phyloP scores from a whole-genome alignment of 2,329 filamentous ascomycete species.

The Xylariaceae sp. region DNA sequence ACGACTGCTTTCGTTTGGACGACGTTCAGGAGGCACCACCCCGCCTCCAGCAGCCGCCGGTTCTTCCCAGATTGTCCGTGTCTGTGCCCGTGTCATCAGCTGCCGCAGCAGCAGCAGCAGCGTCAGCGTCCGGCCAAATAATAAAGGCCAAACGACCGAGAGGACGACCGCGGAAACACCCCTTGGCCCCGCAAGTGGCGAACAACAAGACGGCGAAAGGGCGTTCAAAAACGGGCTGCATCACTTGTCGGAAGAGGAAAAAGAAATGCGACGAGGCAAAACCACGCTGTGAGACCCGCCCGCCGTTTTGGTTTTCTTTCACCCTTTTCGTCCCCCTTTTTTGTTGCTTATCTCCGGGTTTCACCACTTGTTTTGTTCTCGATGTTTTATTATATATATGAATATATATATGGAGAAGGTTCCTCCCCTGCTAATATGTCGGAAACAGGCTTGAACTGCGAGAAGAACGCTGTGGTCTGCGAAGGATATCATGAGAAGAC shows the following conservation, averaged over 20 bases:
- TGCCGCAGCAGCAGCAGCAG: conserved; percentile 6
- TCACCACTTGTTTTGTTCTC: too few species aligned
- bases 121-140: conserved; percentile 15
- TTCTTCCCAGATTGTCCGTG: conserved; percentile 19
- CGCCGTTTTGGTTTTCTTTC: background rate
- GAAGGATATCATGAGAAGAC: conserved; percentile 85
- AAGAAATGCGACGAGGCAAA: conserved; percentile 70
- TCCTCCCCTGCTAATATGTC: background rate
- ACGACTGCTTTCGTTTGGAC: conserved; percentile 49
- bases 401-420: background rate
- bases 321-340: background rate
- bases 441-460: conserved; percentile 68
- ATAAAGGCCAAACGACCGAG: conserved; percentile 59
- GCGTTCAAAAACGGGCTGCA: conserved; percentile 61
- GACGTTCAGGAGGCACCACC: conserved; percentile 45
- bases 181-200: conserved; percentile 52
- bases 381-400: too few species aligned
- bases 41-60: conserved; percentile 19
- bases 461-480: conserved; percentile 88
- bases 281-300: conserved; percentile 47
- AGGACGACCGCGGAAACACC: conserved; percentile 78
- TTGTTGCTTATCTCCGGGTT: too few species aligned
- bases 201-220: conserved; percentile 73
- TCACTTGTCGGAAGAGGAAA: conserved; percentile 63
- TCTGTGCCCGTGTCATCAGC: background rate